Evolutionary conservation across 2,329 filamentous ascomycete genomes (phyloP), one percentile per base, ranked within the genome.

Genomic region (Paecilomyces formosus): DNA sequence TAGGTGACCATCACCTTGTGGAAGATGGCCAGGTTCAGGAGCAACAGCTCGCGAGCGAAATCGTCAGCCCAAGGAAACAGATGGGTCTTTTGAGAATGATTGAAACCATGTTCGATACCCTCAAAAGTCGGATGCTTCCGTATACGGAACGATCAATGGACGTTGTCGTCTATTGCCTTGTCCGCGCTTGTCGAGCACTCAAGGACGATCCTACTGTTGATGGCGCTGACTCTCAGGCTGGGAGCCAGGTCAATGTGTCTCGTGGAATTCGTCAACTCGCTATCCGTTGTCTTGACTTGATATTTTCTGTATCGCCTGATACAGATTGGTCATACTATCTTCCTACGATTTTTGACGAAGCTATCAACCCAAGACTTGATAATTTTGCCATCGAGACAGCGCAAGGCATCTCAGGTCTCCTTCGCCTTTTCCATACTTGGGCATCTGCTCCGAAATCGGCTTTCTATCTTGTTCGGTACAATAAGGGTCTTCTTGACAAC

Each of bases 81-180:
- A 83, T 94, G 59, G 94, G 95, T 78, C 85, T 97, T 70, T 78
- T 96, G 55, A 96, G 95, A 70, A 94, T 97, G 90, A 81, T 94
- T 55, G 87, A 92, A 60, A 86, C 93, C 11, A 85, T 97, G 70
- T 85, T 97, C 60, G 88, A 88, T 58, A 91, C 94, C 56, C 82
- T 97, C 35, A 91, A 92, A 56, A 85, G 83, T 4, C 87, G 87
- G 57, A 85, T 95, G 57, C 74, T 80, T 2, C 82, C 85, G 0
- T 93, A 89, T 65, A 82, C 88, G 54, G 78, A 82, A 15, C 82
- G 82, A 12, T 80, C 97, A 3, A 79, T 93, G 61, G 86, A 93
- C 65, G 85, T 91, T 0, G 81, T 95, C 0, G 76, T 97, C 1
- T 93, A 92, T 70, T 97, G 92, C 70, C 78, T 94, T 28, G 81